Evolutionary conservation across 805 yeast species (phyloP), one percentile per base, ranked within the genome.

Genomic region (Tetrapisispora taiwanensis): DNA sequence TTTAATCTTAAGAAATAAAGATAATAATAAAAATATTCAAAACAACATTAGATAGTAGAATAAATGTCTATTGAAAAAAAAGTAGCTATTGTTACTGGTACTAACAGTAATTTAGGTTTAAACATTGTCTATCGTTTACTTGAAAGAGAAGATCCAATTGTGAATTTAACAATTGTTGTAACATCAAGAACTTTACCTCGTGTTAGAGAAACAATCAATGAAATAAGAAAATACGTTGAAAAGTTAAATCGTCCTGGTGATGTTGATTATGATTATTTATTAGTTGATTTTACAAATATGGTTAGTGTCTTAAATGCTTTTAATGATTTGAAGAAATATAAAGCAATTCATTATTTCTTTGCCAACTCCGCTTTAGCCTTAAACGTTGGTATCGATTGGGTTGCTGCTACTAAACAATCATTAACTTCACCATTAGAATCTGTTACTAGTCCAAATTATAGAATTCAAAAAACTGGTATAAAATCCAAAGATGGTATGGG

Each of bases 211-310:
- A 81, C 81, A 19, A 84, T 90, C 41, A 71, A 69, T 22, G 63
- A 65, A 38, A 76, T 87, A 47, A 73, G 78, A 47, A 56, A 63
- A 7, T 73, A 71, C 58, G 71, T 62, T 3, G 58, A 60, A 4
- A 64, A 63, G 38, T 46, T 57, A 3, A 53, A 65, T n/a, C 71
- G 86, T 38, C 59, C 66, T 1, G 84, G 79, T 0, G 67, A 71
- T 26, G 72, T 88, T 6, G 94, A 86, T 56, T 90, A 81, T 56
- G 98, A 92, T 65, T 92, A 92, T 54, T 57, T 89, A 1, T 67
- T 92, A 40, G 79, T 92, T n/a, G 97, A 92, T 60, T 88, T 90
- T 60, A 75, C 89, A 12, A 78, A 84, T 55, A 87, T 89, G 95
- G 81, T 86, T 9, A 84, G 95, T 1, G 75, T 89, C 13, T 66